These are phyloP conservation scores for Agaricus blazei DNA, from an alignment of 768 basidiomycete species.

Conservation along the genomic window DNA sequence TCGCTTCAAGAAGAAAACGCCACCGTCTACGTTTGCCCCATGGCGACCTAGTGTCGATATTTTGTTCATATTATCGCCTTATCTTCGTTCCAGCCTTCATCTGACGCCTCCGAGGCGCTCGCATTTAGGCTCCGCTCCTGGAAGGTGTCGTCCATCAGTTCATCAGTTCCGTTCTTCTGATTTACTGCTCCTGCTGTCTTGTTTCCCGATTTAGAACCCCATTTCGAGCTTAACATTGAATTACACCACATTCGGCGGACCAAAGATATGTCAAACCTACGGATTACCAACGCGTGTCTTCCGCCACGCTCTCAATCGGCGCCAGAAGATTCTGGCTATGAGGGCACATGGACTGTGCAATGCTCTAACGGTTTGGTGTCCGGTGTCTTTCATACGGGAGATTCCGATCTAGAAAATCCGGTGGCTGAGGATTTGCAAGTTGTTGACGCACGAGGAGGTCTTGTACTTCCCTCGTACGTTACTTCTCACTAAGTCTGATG, in stretches of 20 bases:
- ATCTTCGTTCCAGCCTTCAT: too few relatives aligned
- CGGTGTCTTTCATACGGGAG: slow-evolving; percentile 9
- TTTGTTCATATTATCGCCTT: not conserved
- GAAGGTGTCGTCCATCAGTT: too few relatives aligned
- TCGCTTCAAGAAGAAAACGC: too few relatives aligned
- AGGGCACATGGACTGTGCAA: slow-evolving; percentile 17
- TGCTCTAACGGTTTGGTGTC: slow-evolving; percentile 16
- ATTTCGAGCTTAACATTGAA: too few relatives aligned
- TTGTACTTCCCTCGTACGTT: slow-evolving; percentile 31
- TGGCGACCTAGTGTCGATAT: not conserved
- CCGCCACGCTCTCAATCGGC: slow-evolving; percentile 9
- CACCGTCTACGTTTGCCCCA: not conserved
- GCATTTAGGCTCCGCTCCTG: too few relatives aligned
- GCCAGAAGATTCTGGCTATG: not conserved
- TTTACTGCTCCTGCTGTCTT: not conserved
- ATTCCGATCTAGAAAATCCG: not conserved
- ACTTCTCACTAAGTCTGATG: not conserved
- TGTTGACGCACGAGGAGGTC: slow-evolving; percentile 22
- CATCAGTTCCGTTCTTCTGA: not conserved
- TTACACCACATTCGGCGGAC: not conserved
- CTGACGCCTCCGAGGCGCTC: too few relatives aligned
- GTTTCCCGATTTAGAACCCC: not conserved
- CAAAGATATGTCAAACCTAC: slow-evolving; percentile 6
- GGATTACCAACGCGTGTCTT: slow-evolving; percentile 15
- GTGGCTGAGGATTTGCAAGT: slow-evolving; percentile 9